Base-by-base conservation (phyloP, 345 rosid species). In the Anacardium occidentale region DNA sequence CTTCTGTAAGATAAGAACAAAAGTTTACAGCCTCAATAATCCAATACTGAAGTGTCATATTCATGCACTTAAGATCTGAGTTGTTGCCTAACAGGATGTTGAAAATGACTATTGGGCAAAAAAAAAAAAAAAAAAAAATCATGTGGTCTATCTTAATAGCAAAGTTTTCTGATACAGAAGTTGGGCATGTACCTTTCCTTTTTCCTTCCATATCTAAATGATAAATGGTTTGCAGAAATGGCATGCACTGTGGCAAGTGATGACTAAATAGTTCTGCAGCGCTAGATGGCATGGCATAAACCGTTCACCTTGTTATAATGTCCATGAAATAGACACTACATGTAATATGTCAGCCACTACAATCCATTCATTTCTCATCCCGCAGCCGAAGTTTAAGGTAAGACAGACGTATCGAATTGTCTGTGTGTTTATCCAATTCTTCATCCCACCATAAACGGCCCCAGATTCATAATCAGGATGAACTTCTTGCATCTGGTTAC, bases 101-200 rank as follows among this genome's bases (percentile, higher is more conserved):
- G 79, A 82, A 71, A 76, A 76, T n/a, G 76, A 82, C 71, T 53
- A 53, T 42, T 29, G 11, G n/a, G n/a, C 70, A 4, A 48, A 37
- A n/a, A n/a, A n/a, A n/a, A n/a, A n/a, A n/a, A n/a, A n/a, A n/a
- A n/a, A n/a, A n/a, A n/a, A n/a, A 53, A 14, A 8, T 53, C 15
- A 21, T 21, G 22, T 50, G 32, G 62, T 48, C 54, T 55, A 69
- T 65, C 37, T 57, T 42, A 10, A 18, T 10, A 21, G 62, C 62
- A 64, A 62, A 18, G 32, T 14, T 74, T 66, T 58, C 55, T 44
- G 24, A 48, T 10, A 29, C 4, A 59, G 42, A 37, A 66, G 48
- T 25, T 40, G 60, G 32, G 37, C 64, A 66, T 65, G 74, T 55
- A 42, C 26, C 50, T 32, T 54, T n/a, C 64, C 52, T 8, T 34